A percentile compares a stretch with the other conserved stretches of the same genome.
Conservation (phyloP, 73 alveolate species). For the Durusdinium trenchii region DNA sequence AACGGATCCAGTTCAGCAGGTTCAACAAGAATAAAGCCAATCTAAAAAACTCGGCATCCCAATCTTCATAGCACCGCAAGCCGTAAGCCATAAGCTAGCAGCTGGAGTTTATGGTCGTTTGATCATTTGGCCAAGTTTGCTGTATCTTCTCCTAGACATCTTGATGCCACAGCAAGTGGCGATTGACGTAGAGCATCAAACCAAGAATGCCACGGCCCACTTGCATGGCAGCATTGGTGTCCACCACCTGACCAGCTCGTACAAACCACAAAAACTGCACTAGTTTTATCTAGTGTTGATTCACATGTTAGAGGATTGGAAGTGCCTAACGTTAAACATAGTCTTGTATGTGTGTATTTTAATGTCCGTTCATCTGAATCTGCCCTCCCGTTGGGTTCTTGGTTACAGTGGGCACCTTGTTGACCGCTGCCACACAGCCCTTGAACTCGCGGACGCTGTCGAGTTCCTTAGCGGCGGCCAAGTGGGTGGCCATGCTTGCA, state of each 20-base stretch:
- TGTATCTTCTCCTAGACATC: too few relatives aligned
- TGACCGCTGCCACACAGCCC: conserved; percentile 68
- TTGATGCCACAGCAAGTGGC: neutral
- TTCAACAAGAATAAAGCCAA: too few relatives aligned
- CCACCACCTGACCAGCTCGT: conserved; percentile 19
- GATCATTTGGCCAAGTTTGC: too few relatives aligned
- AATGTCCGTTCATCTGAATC: neutral
- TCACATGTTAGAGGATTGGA: too few relatives aligned
- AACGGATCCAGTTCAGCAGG: too few relatives aligned
- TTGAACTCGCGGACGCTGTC: conserved; percentile 48
- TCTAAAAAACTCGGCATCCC: too few relatives aligned
- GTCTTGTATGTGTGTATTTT: neutral
- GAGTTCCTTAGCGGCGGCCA: conserved; percentile 17
- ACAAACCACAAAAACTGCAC: neutral
- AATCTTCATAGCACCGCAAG: too few relatives aligned
- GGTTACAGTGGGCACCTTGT: conserved; percentile 37
- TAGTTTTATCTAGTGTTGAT: too few relatives aligned
- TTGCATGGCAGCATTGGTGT: neutral
- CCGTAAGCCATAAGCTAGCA: too few relatives aligned
- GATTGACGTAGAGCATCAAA: conserved; percentile 86
- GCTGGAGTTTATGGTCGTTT: too few relatives aligned
- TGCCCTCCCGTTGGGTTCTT: neutral
- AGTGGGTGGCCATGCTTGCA: too few relatives aligned
- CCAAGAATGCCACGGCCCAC: conserved; percentile 71
- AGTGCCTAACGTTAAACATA: too few relatives aligned